Percentiles rank a stretch among this genome's conserved stretches.
Evolutionary conservation across 1,139 yeast genomes (phyloP).

Genomic region (Pichia cactophila): DNA sequence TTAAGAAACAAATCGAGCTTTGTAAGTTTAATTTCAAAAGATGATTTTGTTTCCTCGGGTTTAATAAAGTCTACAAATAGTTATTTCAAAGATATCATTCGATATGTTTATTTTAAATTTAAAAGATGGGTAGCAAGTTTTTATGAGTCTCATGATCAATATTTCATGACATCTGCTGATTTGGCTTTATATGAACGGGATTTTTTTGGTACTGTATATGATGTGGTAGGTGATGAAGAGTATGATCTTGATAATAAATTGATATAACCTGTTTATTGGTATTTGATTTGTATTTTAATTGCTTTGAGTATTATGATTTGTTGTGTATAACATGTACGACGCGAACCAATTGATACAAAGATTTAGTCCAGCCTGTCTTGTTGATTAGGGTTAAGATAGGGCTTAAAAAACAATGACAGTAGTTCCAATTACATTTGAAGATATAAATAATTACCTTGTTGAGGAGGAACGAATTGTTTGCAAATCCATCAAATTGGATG

Average conservation of each 20-base stretch:
- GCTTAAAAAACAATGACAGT: neutral
- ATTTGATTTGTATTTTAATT: too few relatives aligned
- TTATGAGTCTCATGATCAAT: neutral
- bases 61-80: neutral
- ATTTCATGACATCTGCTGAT: neutral
- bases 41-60: neutral
- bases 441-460: conserved; percentile 19
- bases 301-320: too few relatives aligned
- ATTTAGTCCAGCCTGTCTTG: too few relatives aligned
- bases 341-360: neutral
- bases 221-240: conserved; percentile 1
- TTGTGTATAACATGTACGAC: neutral
- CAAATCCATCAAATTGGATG: conserved; percentile 16
- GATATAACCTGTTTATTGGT: neutral
- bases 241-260: conserved; percentile 9
- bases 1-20: conserved; percentile 11
- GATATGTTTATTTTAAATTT: neutral
- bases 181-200: neutral
- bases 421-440: conserved; percentile 19
- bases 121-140: conserved; percentile 3
- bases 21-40: conserved; percentile 6
- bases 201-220: neutral
- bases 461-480: conserved; percentile 18
- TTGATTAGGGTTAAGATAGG: too few relatives aligned
- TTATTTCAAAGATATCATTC: too few relatives aligned